Conservation (phyloP, 1,139 yeast genomes). For the Suhomyces coccinellae region DNA sequence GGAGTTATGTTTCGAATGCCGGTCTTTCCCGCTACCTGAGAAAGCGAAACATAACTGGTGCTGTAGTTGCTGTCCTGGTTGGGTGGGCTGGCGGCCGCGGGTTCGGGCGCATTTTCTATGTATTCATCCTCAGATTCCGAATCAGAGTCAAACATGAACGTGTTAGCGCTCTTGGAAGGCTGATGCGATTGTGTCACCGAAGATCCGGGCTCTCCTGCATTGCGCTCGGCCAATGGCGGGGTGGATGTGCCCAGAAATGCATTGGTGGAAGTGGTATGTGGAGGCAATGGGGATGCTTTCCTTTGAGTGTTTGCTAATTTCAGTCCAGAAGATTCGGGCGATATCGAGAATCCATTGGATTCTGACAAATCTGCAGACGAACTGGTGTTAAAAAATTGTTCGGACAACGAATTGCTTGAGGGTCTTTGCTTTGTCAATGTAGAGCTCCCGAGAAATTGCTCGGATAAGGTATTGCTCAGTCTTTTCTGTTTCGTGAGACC, state of each 20-base stretch:
- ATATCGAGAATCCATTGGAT: slow-evolving; percentile 3
- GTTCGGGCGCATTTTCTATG: slow-evolving; percentile 15
- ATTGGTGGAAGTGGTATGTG: slow-evolving; percentile 47
- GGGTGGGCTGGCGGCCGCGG: neutral
- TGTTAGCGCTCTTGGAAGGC: slow-evolving; percentile 12
- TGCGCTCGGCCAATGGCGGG: slow-evolving; percentile 19
- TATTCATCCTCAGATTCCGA: slow-evolving; percentile 35
- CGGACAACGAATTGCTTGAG: slow-evolving; percentile 34
- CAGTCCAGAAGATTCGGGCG: slow-evolving; percentile 12
- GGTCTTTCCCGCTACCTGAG: slow-evolving; percentile 53
- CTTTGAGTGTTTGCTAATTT: slow-evolving; percentile 30
- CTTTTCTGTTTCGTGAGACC: slow-evolving; percentile 35
- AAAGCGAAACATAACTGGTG: slow-evolving; percentile 42
- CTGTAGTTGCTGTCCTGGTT: slow-evolving; percentile 12
- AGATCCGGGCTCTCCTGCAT: neutral
- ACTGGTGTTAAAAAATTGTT: slow-evolving; percentile 7
- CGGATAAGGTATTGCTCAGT: slow-evolving; percentile 42
- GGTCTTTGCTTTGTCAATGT: slow-evolving; percentile 34
- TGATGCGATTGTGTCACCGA: neutral
- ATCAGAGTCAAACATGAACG: slow-evolving; percentile 34
- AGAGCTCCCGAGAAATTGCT: slow-evolving; percentile 35
- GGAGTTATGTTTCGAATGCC: slow-evolving; percentile 40
- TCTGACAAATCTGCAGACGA: neutral
- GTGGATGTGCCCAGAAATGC: slow-evolving; percentile 38
- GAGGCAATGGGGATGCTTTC: slow-evolving; percentile 46